Percentiles rank a stretch among this genome's conserved stretches.
phyloP scores from a whole-genome alignment of 306 rosid genomes.

The Styphnolobium japonicum region DNA sequence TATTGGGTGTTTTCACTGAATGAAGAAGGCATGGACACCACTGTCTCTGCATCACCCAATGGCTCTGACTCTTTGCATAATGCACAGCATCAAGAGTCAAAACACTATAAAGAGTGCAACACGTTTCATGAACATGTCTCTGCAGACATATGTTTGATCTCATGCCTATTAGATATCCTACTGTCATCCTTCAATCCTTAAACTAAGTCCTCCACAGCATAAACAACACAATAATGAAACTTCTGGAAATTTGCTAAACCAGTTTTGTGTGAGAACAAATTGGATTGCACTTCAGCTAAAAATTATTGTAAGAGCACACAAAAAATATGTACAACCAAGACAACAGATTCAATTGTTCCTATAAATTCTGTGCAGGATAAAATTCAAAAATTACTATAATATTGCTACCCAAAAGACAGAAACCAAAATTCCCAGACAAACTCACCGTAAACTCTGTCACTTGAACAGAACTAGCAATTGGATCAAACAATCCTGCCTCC shows the following conservation, averaged over 20 bases:
- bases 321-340: not conserved
- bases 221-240: not conserved
- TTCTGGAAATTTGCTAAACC: not conserved
- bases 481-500: conserved; percentile 87
- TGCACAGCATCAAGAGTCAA: not conserved
- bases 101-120: not conserved
- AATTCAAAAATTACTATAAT: not conserved
- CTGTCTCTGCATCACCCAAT: not conserved
- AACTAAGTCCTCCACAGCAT: not conserved
- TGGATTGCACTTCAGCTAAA: not conserved
- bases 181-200: not conserved
- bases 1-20: not conserved
- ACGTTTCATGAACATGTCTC: not conserved
- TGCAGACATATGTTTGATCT: not conserved
- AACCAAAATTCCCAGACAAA: conserved; percentile 15
- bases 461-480: conserved; percentile 77
- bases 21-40: not conserved
- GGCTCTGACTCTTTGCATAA: not conserved
- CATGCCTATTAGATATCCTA: not conserved
- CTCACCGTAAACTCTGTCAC: conserved; percentile 98
- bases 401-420: conserved; percentile 7
- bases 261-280: not conserved
- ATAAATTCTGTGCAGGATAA: not conserved
- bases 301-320: not conserved
- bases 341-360: not conserved